These are phyloP conservation scores for Hyaloperonospora arabidopsidis DNA, from an alignment of 352 stramenopile genomes.

Conservation along the genomic window DNA sequence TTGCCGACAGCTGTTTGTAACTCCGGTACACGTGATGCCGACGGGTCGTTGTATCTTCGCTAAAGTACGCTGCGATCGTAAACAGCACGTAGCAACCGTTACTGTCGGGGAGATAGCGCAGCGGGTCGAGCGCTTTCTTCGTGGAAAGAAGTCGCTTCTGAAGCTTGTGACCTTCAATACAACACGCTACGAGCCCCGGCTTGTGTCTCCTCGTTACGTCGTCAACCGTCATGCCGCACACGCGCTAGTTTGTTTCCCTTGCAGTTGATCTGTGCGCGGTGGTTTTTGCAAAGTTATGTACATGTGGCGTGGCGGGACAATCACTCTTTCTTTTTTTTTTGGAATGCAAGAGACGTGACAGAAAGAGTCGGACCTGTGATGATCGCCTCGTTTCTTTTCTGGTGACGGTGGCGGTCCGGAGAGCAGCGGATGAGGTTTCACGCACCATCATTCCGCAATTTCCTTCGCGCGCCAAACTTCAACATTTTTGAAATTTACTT, in stretches of 20 bases:
- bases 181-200: conserved; percentile 30
- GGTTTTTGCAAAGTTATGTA: neutral
- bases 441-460: conserved; percentile 27
- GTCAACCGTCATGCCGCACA: conserved; percentile 4
- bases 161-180: conserved; percentile 58
- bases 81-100: conserved; percentile 51
- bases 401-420: neutral
- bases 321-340: neutral
- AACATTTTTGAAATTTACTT: conserved; percentile 1
- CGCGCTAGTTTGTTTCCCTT: too few relatives aligned
- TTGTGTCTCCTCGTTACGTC: conserved; percentile 11
- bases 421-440: neutral
- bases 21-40: conserved; percentile 53
- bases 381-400: too few relatives aligned
- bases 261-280: too few relatives aligned
- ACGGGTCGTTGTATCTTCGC: conserved; percentile 20
- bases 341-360: too few relatives aligned
- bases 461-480: conserved; percentile 12
- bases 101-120: conserved; percentile 57
- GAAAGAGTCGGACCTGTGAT: conserved; percentile 6
- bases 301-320: conserved; percentile 9
- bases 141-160: conserved; percentile 51
- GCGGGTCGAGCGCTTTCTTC: conserved; percentile 64
- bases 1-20: conserved; percentile 52
- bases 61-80: conserved; percentile 44